Evolutionary conservation across 2,329 filamentous ascomycete genomes (phyloP).

Genomic region (Fusarium pseudograminearum): DNA sequence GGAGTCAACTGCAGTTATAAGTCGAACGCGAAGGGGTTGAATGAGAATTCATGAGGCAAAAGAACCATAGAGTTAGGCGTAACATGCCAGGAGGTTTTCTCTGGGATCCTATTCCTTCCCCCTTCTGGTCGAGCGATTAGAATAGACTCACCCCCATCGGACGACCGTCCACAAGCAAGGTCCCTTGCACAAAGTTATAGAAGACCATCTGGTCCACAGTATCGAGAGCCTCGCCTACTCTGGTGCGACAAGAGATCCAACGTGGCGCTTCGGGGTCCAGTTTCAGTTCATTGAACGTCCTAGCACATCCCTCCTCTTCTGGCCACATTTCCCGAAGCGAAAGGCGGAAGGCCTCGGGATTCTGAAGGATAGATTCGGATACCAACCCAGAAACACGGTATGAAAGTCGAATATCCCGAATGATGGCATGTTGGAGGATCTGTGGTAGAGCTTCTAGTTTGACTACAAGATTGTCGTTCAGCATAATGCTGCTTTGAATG

Average conservation of each 20-base stretch:
- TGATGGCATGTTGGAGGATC: conserved; percentile 35
- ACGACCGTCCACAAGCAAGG: conserved; percentile 52
- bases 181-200: conserved; percentile 50
- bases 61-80: too few relatives aligned
- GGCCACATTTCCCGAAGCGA: conserved; percentile 42
- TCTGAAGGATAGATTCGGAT: conserved; percentile 20
- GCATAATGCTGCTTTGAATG: conserved; percentile 43
- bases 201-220: conserved; percentile 38
- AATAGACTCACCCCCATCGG: conserved; percentile 42
- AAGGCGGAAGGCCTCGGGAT: conserved; percentile 27
- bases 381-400: conserved; percentile 23
- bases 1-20: too few relatives aligned
- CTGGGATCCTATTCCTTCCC: too few relatives aligned
- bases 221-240: conserved; percentile 4
- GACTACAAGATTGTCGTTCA: conserved; percentile 45
- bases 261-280: not conserved
- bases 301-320: conserved; percentile 28
- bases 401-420: conserved; percentile 43
- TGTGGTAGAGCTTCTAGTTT: conserved; percentile 34
- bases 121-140: not conserved
- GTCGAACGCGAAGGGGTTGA: too few relatives aligned
- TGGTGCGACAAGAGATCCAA: conserved; percentile 39
- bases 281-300: conserved; percentile 19
- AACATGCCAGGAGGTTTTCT: not conserved
- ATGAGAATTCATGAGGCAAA: not conserved